Conservation (phyloP, 1,284 basidiomycete genomes). For the Ustilago shanxiensis region DNA sequence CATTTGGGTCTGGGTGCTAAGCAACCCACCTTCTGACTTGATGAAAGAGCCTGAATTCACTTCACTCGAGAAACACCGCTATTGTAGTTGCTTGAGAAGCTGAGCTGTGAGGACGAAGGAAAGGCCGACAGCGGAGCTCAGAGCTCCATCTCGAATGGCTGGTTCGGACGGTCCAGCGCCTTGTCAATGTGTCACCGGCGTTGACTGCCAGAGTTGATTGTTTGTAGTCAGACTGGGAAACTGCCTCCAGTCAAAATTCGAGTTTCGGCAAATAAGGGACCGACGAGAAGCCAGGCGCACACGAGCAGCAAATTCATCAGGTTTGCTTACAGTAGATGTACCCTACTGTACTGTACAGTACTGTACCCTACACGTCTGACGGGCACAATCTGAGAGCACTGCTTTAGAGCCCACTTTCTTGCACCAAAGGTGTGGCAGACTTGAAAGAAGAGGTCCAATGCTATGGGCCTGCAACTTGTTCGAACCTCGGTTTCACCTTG, state of each 20-base stretch:
- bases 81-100: background rate
- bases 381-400: background rate
- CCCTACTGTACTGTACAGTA: background rate
- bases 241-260: background rate
- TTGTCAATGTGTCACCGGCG: slow-evolving; percentile 5
- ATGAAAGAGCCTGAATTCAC: background rate
- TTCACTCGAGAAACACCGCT: background rate
- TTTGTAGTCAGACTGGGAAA: background rate
- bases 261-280: slow-evolving; percentile 8
- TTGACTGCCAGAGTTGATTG: background rate
- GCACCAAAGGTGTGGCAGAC: slow-evolving; percentile 3
- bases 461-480: background rate
- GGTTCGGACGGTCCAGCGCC: slow-evolving; percentile 3
- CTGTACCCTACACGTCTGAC: background rate
- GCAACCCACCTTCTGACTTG: background rate
- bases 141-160: background rate
- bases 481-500: slow-evolving; percentile 13
- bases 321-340: background rate
- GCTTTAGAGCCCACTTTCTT: background rate
- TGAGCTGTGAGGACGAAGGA: background rate
- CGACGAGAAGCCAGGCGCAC: background rate
- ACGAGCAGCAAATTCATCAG: background rate
- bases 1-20: background rate
- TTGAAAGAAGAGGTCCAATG: slow-evolving; percentile 5
- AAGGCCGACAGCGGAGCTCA: background rate